Base-by-base conservation (phyloP, 768 basidiomycete genomes). In the Suillus americanus region DNA sequence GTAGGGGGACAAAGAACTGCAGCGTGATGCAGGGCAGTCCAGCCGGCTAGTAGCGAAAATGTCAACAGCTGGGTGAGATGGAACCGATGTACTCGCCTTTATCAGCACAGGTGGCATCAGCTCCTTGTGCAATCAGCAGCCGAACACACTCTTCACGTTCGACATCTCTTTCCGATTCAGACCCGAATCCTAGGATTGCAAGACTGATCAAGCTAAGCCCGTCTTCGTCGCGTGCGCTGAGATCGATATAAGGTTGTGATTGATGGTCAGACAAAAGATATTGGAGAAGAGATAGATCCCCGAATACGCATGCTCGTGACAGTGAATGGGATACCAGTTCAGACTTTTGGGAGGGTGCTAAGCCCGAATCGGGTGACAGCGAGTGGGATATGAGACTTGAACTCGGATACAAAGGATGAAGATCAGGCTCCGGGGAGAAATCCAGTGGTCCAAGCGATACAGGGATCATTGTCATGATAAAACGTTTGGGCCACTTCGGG, bases 1-100 rank as follows among this genome's bases (percentile, higher is more conserved):
- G 95, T 95, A 3, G 96, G 92, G 38, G 97, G 95, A 14, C 94
- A 88, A 43, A 93, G 80, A 60, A 99, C 78, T 9, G 92, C 92
- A 9, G 97, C 94, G 78, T 97, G 90, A 71, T 98, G 97, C 14
- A 99, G 82, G 3, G 96, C 89, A 12, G 94, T 95, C 97, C 97
- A 99, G 40, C 97, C 96, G 65, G 86, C 95, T 97, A 70, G 64
- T 54, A 66, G 55, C 53, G 4, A 48, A 33, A 38, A 48, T 66
- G 64, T 59, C 57, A 68, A 35, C 43, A 63, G 61, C 50, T 43
- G 38, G 25, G 62, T 28, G 37, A n/a, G 37, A 37, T 63, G 35
- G 14, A 60, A 33, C 46, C 25, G 38, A 66, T 50, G 48, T n/a
- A 75, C 83, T 50, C 68, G 90, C 91, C 84, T 69, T 89, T 81